Conservation (phyloP, 1,139 yeast genomes). For the Yamadazyma blattariae region DNA sequence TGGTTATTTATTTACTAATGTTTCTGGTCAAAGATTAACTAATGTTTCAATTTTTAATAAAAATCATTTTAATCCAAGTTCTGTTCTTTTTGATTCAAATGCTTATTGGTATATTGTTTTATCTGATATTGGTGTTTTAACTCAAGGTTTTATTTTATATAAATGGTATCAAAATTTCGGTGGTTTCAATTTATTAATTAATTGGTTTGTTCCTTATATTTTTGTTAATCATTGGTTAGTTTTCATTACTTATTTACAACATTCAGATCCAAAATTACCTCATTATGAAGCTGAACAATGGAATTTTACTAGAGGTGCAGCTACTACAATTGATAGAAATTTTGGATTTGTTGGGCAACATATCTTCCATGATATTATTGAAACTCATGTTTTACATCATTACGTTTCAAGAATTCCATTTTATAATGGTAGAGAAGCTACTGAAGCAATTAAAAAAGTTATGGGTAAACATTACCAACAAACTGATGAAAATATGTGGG, state of each 20-base stretch:
- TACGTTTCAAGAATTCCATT: constrained; percentile 62
- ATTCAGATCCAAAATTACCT: constrained; percentile 56
- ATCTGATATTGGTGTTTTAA: constrained; percentile 52
- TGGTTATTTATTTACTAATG: constrained; percentile 44
- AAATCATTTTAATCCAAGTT: constrained; percentile 51
- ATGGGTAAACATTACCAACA: constrained; percentile 59
- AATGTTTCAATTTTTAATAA: constrained; percentile 31
- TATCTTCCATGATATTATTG: constrained; percentile 63
- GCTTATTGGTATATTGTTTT: constrained; percentile 55
- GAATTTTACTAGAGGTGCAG: constrained; percentile 68
- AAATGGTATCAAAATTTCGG: constrained; percentile 36
- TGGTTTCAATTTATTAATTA: constrained; percentile 33
- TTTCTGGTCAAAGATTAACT: constrained; percentile 48
- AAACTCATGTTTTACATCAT: constrained; percentile 63
- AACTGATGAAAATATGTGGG: constrained; percentile 57
- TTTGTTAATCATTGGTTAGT: constrained; percentile 66
- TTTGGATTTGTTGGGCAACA: constrained; percentile 58
- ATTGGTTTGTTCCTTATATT: constrained; percentile 56
- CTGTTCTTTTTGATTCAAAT: constrained; percentile 53
- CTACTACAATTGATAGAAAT: constrained; percentile 61
- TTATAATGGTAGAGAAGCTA: constrained; percentile 60
- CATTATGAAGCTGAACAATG: constrained; percentile 52
- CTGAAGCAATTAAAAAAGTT: constrained; percentile 55
- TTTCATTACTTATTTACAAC: constrained; percentile 60
- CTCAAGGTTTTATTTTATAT: constrained; percentile 40